phyloP scores from a whole-genome alignment of 2,329 filamentous ascomycete genomes.

The Blastomyces parvus region DNA sequence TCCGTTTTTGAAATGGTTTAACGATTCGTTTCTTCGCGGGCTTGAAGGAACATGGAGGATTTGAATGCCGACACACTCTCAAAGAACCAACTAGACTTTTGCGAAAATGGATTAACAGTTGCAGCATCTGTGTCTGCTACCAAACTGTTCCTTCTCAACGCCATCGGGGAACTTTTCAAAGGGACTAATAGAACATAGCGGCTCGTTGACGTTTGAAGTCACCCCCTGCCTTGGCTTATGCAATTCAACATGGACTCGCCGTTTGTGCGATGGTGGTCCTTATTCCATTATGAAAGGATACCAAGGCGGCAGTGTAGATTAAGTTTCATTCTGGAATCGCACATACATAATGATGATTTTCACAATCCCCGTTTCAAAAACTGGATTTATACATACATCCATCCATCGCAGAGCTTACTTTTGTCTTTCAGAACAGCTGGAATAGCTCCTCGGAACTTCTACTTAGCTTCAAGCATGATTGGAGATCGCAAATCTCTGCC shows the following conservation, averaged over 20 bases:
- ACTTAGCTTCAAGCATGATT: not conserved
- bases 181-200: not conserved
- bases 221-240: not conserved
- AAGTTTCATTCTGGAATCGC: not conserved
- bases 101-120: not conserved
- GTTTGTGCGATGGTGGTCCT: not conserved
- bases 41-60: not conserved
- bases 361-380: not conserved
- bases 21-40: not conserved
- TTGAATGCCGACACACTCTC: not conserved
- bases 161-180: not conserved
- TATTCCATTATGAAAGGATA: not conserved
- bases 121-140: not conserved
- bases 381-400: not conserved
- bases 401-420: not conserved
- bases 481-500: not conserved
- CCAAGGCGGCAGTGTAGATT: not conserved
- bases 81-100: not conserved
- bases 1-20: not conserved
- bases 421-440: not conserved
- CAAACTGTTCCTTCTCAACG: not conserved
- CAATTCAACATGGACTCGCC: not conserved
- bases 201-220: not conserved
- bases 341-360: not conserved
- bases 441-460: not conserved